Evolutionary conservation across 805 yeast species (phyloP), one percentile per base, ranked within the genome.

Genomic region (Candida cerambycidarum): DNA sequence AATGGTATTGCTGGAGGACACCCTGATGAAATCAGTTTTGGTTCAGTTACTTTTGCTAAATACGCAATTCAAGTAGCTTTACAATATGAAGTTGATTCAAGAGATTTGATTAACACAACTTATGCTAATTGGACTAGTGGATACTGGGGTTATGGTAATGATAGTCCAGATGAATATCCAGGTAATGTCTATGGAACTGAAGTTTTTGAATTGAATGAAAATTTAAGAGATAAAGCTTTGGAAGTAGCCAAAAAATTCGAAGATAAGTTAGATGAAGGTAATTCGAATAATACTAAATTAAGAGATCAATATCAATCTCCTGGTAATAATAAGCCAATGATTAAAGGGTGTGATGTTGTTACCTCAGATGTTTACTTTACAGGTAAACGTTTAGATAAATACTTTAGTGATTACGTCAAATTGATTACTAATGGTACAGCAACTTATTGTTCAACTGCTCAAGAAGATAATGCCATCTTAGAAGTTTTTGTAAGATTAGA

Each of bases 1-100:
- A 81, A 82, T 16, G 87, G 87, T 57, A 82, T 81, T 55, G 85
- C 80, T 10, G 86, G 85, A 46, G 78, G 81, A 42, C 74, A 78
- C 49, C 86, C 86, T 23, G 48, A 64, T 32, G 56, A 63, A 48
- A 80, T 79, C 42, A 75, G 85, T 21, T 53, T 80, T 42, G 86
- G 85, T 29, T 73, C 81, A 16, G 85, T 76, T 38, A 73, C 83
- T 1, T 78, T 78, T 53, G 73, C 85, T 29, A 75, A 72, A 52
- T 82, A 67, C 58, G 82, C 85, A 8, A 77, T 82, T 39, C 83
- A 79, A 55, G 82, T 76, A 39, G 83, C 70, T 23, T 66, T 80
- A 43, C 82, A 78, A 57, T 79, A 80, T 58, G 75, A 77, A 52
- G 58, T 59, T 45, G 45, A 47, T 34, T 70, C 80, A 48, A 65